A percentile compares a stretch with the other conserved stretches of the same genome.
phyloP scores from a whole-genome alignment of 169 alveolate genomes.

The Toxoplasma gondii region DNA sequence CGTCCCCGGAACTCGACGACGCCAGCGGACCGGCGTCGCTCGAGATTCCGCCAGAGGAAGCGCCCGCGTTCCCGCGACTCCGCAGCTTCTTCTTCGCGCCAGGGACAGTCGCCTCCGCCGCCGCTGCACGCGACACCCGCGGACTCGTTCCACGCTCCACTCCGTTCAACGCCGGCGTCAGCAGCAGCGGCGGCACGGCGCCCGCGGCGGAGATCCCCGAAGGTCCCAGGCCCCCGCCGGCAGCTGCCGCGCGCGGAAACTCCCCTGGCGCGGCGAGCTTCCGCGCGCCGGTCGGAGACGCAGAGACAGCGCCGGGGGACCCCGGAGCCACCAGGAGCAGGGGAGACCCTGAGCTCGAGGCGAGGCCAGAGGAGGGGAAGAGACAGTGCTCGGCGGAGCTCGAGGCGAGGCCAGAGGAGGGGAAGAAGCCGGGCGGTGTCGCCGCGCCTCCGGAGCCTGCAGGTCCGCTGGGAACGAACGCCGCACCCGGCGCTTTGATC shows the following conservation, averaged over 20 bases:
- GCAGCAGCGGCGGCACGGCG: background rate
- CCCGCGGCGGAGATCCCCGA: background rate
- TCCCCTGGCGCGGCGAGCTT: background rate
- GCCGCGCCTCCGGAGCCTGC: background rate
- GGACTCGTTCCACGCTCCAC: background rate
- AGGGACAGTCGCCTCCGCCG: background rate
- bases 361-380: background rate
- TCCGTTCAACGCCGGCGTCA: background rate
- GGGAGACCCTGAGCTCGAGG: background rate
- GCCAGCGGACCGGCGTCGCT: too few species aligned
- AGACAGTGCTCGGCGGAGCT: background rate
- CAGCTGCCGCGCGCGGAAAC: background rate
- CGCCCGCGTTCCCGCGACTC: background rate
- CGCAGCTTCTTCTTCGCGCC: constrained; percentile 5
- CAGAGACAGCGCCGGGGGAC: background rate
- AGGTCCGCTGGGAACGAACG: background rate
- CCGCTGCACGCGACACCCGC: background rate
- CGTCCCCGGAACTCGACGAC: too few species aligned
- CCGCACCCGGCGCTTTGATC: too few species aligned
- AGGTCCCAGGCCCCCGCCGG: background rate
- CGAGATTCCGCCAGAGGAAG: background rate
- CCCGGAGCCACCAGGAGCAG: background rate
- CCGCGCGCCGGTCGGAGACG: background rate
- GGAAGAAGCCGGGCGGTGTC: background rate
- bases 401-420: background rate